phyloP scores from a whole-genome alignment of 768 basidiomycete species.

The Arthromyces matolae region DNA sequence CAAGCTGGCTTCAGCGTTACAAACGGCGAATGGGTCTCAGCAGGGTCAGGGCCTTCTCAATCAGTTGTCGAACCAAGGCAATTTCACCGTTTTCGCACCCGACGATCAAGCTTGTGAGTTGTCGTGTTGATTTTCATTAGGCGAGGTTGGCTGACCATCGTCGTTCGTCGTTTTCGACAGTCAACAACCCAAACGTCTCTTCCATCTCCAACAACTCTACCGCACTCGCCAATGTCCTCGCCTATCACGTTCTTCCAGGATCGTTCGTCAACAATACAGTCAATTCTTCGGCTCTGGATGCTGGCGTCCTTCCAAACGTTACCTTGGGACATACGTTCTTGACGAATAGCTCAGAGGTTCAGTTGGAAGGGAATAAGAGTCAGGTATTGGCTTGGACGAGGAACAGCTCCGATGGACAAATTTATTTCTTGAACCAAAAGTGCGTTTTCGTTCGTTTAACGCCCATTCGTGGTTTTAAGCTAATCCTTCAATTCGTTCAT shows the following conservation, averaged over 20 bases:
- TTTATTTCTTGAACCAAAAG: constrained; percentile 49
- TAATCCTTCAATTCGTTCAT: not conserved
- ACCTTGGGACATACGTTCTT: constrained; percentile 67
- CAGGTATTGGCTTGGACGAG: constrained; percentile 54
- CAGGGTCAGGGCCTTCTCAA: constrained; percentile 9
- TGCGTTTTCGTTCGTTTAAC: constrained; percentile 20
- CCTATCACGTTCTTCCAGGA: constrained; percentile 21
- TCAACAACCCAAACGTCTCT: constrained; percentile 9
- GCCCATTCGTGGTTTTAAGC: not conserved
- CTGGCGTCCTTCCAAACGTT: constrained; percentile 48
- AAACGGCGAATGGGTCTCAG: constrained; percentile 8
- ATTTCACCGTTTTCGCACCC: constrained; percentile 20
- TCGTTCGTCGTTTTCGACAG: constrained; percentile 3
- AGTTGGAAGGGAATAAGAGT: constrained; percentile 52
- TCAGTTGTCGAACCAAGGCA: constrained; percentile 11
- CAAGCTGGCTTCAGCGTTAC: constrained; percentile 9
- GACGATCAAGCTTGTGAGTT: constrained; percentile 22
- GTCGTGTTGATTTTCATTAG: not conserved
- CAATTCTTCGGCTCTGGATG: constrained; percentile 24
- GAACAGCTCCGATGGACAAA: constrained; percentile 30
- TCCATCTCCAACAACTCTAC: constrained; percentile 1
- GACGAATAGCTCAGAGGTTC: constrained; percentile 41
- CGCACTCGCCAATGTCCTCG: constrained; percentile 13
- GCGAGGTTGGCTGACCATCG: not conserved
- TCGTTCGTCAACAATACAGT: constrained; percentile 14